Base-by-base conservation (phyloP, 2,329 filamentous ascomycete genomes). In the Cytospora piceicola region DNA sequence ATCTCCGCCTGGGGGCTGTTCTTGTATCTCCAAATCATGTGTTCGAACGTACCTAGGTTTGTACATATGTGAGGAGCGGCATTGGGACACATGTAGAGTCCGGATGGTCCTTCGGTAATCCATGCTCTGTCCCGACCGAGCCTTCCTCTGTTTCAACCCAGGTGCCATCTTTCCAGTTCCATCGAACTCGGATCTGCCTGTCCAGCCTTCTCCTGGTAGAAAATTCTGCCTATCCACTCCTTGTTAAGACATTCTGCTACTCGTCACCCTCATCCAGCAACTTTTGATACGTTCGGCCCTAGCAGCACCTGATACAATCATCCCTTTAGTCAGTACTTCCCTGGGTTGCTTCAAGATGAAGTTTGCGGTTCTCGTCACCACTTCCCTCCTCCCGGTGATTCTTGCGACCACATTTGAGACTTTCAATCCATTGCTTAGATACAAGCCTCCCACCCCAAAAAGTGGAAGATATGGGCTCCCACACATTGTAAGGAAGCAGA, bases 401-500 rank as follows among this genome's bases (percentile, higher is more conserved):
- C 58, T 58, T 32, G 61, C 61, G 29, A 58, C 54, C 3, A 64
- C 61, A 14, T 61, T 49, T 27, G 61, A 64, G 49, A 58, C 52
- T 1, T 67, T 64, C 53, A 67, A 64, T 11, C 61, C 65, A 2
- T 49, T 64, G n/a, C 52, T 67, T 5, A 39, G 58, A 36, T 61
- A 64, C 53, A 61, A 9, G 46, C 52, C 32, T 1, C 34, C 42
- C 5, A 4, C 2, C 5, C 61, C 58, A 4, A 53, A 56, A 20
- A 22, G n/a, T n/a, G n/a, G 32, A 22, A 49, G n/a, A 1, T 17
- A 42, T 20, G 53, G 58, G 1, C n/a, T 39, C 20, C 65, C 61
- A 42, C 46, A 34, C 9, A 12, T 56, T 22, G 22, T 22, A 29
- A 65, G 56, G 58, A 55, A 57, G 39, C 67, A 61, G 46, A 56